phyloP scores from a whole-genome alignment of 2,329 filamentous ascomycete species.

The Aspergillus fischeri region DNA sequence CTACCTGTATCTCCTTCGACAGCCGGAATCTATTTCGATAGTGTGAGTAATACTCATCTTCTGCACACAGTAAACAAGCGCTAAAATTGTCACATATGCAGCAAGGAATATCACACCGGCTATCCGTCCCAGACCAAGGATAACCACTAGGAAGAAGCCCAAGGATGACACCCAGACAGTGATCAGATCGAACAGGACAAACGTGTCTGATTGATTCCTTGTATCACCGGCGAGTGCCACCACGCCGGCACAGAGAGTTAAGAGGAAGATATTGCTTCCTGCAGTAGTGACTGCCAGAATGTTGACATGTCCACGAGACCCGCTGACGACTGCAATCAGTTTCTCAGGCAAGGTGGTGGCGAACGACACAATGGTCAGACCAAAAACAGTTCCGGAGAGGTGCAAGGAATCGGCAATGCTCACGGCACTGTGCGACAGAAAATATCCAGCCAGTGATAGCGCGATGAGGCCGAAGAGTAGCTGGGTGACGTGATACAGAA shows the following conservation, averaged over 20 bases:
- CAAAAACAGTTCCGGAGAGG: constrained; percentile 46
- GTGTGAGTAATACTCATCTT: neutral
- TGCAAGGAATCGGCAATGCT: constrained; percentile 39
- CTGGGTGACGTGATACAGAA: constrained; percentile 39
- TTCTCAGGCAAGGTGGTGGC: constrained; percentile 55
- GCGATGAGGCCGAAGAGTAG: constrained; percentile 44
- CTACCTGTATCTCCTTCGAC: neutral
- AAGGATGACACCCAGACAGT: constrained; percentile 18
- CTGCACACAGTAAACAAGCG: constrained; percentile 24
- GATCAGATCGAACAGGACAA: constrained; percentile 23
- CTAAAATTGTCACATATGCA: constrained; percentile 32
- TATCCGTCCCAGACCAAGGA: constrained; percentile 8
- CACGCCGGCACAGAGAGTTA: constrained; percentile 47
- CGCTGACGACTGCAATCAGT: constrained; percentile 48
- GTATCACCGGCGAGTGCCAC: constrained; percentile 14
- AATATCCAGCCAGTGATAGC: constrained; percentile 46
- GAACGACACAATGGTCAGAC: constrained; percentile 47
- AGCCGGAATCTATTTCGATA: neutral
- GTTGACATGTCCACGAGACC: constrained; percentile 44
- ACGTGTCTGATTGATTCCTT: constrained; percentile 7
- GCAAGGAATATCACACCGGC: constrained; percentile 26
- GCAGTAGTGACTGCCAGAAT: constrained; percentile 52
- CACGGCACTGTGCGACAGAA: constrained; percentile 45
- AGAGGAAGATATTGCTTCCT: constrained; percentile 53
- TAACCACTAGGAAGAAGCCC: constrained; percentile 11